A percentile compares a stretch with the other conserved stretches of the same genome.
These are phyloP conservation scores for Ophiostoma sp. DNA, from an alignment of 2,329 filamentous ascomycete genomes.

Conservation along the genomic window DNA sequence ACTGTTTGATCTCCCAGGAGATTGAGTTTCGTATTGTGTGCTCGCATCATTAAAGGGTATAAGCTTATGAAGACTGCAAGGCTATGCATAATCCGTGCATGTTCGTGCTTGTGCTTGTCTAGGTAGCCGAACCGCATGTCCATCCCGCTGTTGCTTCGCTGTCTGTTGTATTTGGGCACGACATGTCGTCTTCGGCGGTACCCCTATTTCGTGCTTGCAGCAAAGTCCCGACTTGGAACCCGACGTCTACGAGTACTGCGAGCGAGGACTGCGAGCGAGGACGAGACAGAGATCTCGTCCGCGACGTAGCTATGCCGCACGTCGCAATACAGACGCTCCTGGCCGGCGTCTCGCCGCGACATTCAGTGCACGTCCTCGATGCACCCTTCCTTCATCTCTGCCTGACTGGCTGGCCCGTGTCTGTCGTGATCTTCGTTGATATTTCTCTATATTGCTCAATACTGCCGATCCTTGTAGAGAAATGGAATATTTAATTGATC, in stretches of 20 bases:
- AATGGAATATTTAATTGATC: no score
- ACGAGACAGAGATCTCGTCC: background rate
- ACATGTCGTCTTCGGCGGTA: no score
- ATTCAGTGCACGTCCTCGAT: background rate
- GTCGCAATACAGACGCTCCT: background rate
- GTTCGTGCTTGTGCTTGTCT: background rate
- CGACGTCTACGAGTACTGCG: no score
- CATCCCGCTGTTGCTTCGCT: background rate
- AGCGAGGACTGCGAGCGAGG: background rate
- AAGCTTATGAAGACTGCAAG: background rate
- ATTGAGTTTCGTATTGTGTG: background rate
- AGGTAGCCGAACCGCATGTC: background rate
- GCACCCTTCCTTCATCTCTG: background rate
- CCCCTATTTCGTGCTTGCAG: no score
- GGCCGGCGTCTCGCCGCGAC: slow-evolving; percentile 2
- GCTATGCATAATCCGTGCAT: background rate
- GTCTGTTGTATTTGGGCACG: background rate
- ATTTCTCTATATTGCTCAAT: no score
- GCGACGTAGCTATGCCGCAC: background rate
- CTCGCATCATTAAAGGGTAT: background rate
- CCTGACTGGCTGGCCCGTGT: no score
- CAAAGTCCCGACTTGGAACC: no score
- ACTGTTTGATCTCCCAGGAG: slow-evolving; percentile 3
- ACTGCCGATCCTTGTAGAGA: no score
- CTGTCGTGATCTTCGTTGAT: no score